Evolutionary conservation across 1,139 yeast genomes (phyloP).

Genomic region (Candida sp.): DNA sequence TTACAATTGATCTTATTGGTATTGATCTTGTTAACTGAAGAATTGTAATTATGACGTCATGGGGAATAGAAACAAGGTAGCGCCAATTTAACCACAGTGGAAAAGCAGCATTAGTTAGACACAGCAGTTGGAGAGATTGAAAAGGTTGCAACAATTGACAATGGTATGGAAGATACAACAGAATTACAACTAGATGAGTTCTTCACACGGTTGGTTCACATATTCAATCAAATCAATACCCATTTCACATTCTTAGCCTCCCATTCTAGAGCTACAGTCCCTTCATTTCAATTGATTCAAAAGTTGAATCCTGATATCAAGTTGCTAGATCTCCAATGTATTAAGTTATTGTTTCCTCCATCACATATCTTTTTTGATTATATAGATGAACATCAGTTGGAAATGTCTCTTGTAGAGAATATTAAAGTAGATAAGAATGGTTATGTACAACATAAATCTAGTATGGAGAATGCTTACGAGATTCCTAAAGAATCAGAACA

Average conservation of each 20-base stretch:
- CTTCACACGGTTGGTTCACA: constrained; percentile 13
- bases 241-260: constrained; percentile 42
- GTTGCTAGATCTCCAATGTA: constrained; percentile 55
- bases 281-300: constrained; percentile 32
- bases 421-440: constrained; percentile 42
- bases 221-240: constrained; percentile 35
- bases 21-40: no score
- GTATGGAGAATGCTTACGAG: constrained; percentile 25
- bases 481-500: constrained; percentile 26
- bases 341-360: constrained; percentile 61
- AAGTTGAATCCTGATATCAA: constrained; percentile 29
- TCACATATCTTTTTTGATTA: constrained; percentile 67
- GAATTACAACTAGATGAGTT: constrained; percentile 3
- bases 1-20: neutral
- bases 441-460: constrained; percentile 34
- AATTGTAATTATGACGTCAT: no score
- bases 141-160: neutral
- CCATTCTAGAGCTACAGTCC: constrained; percentile 41
- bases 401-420: constrained; percentile 27
- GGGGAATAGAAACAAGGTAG: neutral
- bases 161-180: neutral
- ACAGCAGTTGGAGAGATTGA: neutral
- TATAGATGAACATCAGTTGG: constrained; percentile 67
- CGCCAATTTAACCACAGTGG: neutral
- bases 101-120: neutral